phyloP scores from a whole-genome alignment of 805 yeast genomes.

The Saccharomycopsis sp. region DNA sequence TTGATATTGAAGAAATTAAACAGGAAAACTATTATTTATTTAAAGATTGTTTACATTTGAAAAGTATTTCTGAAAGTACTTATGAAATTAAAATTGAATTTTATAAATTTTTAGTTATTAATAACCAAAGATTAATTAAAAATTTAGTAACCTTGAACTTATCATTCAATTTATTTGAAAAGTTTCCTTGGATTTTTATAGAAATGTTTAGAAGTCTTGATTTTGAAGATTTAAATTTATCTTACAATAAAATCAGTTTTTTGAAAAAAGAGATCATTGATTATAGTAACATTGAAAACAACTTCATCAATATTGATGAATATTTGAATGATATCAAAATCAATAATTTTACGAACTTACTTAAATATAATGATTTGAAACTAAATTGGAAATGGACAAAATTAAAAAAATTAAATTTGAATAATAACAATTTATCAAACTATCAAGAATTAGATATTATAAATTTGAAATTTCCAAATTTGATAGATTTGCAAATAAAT shows the following conservation, averaged over 20 bases:
- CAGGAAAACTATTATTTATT: neutral
- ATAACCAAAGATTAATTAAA: too few relatives aligned
- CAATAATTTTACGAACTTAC: too few relatives aligned
- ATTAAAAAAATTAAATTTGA: constrained; percentile 34
- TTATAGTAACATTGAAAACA: too few relatives aligned
- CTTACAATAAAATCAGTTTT: constrained; percentile 30
- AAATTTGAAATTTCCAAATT: constrained; percentile 27
- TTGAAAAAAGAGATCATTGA: too few relatives aligned
- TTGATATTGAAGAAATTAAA: neutral
- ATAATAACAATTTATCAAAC: constrained; percentile 34
- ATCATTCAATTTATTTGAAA: constrained; percentile 33
- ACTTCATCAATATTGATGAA: too few relatives aligned
- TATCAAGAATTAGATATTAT: constrained; percentile 45
- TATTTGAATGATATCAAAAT: too few relatives aligned
- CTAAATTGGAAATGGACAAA: constrained; percentile 7
- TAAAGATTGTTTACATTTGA: neutral
- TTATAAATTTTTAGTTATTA: neutral
- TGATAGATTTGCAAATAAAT: constrained; percentile 38
- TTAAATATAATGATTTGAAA: constrained; percentile 1
- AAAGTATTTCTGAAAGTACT: neutral
- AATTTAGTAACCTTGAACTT: constrained; percentile 25
- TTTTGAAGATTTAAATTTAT: constrained; percentile 25
- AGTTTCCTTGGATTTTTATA: constrained; percentile 23
- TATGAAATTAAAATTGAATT: neutral
- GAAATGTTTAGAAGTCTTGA: constrained; percentile 13